These are phyloP conservation scores for Amanita molliuscula DNA, from an alignment of 768 basidiomycete genomes.

Conservation along the genomic window DNA sequence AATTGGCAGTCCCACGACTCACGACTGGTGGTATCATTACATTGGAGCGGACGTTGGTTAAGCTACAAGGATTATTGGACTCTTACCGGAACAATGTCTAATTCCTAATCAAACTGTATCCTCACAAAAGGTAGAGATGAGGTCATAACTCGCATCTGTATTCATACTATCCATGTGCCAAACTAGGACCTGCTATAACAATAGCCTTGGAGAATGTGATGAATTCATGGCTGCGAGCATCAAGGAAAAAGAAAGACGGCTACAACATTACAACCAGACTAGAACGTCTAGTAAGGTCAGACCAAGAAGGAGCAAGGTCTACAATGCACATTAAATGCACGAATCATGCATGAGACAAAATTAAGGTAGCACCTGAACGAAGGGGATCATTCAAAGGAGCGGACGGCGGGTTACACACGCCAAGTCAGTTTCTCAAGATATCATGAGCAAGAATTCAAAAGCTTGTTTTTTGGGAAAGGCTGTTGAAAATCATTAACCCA, in stretches of 20 bases:
- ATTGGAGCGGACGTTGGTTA: slow-evolving; percentile 63
- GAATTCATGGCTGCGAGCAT: neutral
- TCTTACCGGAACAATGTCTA: slow-evolving; percentile 5
- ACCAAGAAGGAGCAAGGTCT: neutral
- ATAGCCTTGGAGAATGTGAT: neutral
- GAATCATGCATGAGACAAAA: neutral
- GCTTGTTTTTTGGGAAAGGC: slow-evolving; percentile 57
- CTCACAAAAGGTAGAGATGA: neutral
- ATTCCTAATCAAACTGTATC: neutral
- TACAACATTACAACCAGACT: slow-evolving; percentile 3
- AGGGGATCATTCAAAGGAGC: slow-evolving; percentile 1
- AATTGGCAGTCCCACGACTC: slow-evolving; percentile 60
- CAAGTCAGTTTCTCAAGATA: neutral
- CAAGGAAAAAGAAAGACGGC: neutral
- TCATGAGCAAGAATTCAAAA: slow-evolving; percentile 47
- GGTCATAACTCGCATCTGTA: slow-evolving; percentile 3
- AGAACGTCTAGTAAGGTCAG: neutral
- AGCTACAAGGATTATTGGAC: slow-evolving; percentile 40
- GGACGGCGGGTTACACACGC: slow-evolving; percentile 1
- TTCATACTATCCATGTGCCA: slow-evolving; percentile 1
- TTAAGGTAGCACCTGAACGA: neutral
- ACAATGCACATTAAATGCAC: slow-evolving; percentile 4
- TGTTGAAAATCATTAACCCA: slow-evolving; percentile 59
- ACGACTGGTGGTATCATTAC: slow-evolving; percentile 74
- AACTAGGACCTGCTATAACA: neutral